Conservation (phyloP, 164 flowering plant species). For the Liriodendron chinense region DNA sequence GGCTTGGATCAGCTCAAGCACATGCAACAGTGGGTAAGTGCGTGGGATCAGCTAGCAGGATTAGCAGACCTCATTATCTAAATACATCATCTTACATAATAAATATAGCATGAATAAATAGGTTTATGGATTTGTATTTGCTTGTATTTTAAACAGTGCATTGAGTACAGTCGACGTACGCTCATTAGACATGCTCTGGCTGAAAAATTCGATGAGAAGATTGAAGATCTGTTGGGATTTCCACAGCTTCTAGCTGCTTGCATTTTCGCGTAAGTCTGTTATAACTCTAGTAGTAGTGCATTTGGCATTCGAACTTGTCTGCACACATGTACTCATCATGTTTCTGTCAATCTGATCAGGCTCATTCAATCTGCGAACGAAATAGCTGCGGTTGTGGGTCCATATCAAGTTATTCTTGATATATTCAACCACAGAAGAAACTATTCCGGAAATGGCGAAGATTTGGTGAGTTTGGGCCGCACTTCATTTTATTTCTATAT, state of each 20-base stretch:
- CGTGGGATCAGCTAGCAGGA: too few relatives aligned
- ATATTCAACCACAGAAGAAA: slow-evolving; percentile 16
- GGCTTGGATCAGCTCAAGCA: too few relatives aligned
- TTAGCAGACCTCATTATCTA: too few relatives aligned
- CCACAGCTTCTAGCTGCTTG: slow-evolving; percentile 30
- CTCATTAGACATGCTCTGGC: slow-evolving; percentile 31
- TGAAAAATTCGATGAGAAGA: slow-evolving; percentile 31
- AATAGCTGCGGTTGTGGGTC: slow-evolving; percentile 23
- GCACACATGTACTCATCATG: not conserved
- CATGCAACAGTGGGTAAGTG: too few relatives aligned
- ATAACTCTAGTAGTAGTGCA: not conserved
- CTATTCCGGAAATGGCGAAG: slow-evolving; percentile 26
- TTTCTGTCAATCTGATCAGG: slow-evolving; percentile 8
- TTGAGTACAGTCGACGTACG: slow-evolving; percentile 22
- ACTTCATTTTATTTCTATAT: not conserved
- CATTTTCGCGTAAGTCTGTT: slow-evolving; percentile 23
- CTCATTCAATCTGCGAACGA: slow-evolving; percentile 29
- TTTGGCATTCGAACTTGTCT: not conserved
- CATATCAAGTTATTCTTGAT: slow-evolving; percentile 24
- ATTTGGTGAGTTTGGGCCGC: slow-evolving; percentile 18
- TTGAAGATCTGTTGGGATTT: slow-evolving; percentile 21
- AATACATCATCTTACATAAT: too few relatives aligned
- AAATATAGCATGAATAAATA: not conserved
- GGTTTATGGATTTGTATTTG: not conserved
- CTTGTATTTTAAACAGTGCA: slow-evolving; percentile 6